phyloP scores from a whole-genome alignment of 2,329 filamentous ascomycete species.

The Penicillium sp. region DNA sequence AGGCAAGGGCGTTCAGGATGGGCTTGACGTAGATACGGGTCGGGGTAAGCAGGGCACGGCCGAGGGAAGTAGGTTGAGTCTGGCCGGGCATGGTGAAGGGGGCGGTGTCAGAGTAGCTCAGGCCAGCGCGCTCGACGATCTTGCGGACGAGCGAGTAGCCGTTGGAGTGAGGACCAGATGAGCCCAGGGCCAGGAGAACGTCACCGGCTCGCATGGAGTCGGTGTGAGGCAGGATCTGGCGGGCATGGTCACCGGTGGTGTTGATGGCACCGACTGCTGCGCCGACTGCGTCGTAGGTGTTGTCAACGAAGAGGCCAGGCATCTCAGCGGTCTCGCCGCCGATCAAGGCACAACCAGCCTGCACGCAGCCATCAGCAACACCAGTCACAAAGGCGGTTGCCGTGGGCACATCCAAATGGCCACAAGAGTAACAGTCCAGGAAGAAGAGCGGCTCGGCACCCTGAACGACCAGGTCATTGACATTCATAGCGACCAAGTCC shows the following conservation, averaged over 20 bases:
- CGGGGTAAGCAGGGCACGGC: slow-evolving; percentile 76
- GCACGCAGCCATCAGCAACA: slow-evolving; percentile 80
- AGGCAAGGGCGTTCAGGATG: slow-evolving; percentile 63
- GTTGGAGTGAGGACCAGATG: slow-evolving; percentile 89
- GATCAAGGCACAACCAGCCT: slow-evolving; percentile 85
- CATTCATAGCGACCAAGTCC: slow-evolving; percentile 97
- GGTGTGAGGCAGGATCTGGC: slow-evolving; percentile 69
- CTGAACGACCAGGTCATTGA: slow-evolving; percentile 95
- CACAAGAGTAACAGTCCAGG: slow-evolving; percentile 96
- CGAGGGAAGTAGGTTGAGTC: slow-evolving; percentile 56
- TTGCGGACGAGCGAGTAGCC: slow-evolving; percentile 95
- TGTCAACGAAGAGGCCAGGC: slow-evolving; percentile 86
- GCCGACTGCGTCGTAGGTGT: slow-evolving; percentile 91
- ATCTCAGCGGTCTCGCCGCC: slow-evolving; percentile 98
- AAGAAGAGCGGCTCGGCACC: slow-evolving; percentile 94
- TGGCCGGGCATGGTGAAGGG: slow-evolving; percentile 76
- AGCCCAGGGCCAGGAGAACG: slow-evolving; percentile 78
- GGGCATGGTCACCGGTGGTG: slow-evolving; percentile 50
- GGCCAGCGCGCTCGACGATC: slow-evolving; percentile 70
- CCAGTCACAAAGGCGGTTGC: slow-evolving; percentile 87
- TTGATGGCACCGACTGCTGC: slow-evolving; percentile 81
- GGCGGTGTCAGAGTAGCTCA: slow-evolving; percentile 67
- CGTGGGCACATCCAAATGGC: slow-evolving; percentile 72
- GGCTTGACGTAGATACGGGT: slow-evolving; percentile 91
- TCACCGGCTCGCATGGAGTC: slow-evolving; percentile 77